Base-by-base conservation (phyloP, 805 yeast species). In the Yarrowia sp. region DNA sequence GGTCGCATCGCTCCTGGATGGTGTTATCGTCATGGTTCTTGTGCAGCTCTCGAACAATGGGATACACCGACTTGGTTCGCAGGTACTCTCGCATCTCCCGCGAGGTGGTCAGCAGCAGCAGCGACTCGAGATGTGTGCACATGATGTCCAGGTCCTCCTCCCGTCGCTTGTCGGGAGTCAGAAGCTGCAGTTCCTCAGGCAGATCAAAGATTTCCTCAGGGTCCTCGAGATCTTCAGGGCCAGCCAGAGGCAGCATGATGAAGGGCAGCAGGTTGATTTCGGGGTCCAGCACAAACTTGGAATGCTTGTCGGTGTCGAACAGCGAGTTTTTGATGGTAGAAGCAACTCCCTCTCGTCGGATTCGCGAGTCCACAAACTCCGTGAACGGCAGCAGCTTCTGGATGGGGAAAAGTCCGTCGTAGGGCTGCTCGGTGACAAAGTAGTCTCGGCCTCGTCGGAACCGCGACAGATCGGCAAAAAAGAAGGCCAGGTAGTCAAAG, bases 321-420 rank as follows among this genome's bases (percentile, higher is more conserved):
- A 94, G 80, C 0, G 94, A 85, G 78, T 94, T 94, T 77, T 95
- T 94, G 73, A 95, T 90, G 1, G 97, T 90, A 5, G 97, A 89
- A 1, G 97, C 96, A 46, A 91, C 93, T 75, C 97, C 98, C 76
- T 90, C 93, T 79, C 98, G 85, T 80, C 98, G 87, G 35, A 86
- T 86, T 74, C 86, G 86, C 14, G 91, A 83, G 72, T 87, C 89
- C 35, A 22, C 38, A 74, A 87, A 86, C 75, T 91, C 93, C 5
- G 97, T 89, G 79, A 92, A 92, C 0, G 87, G 95, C 70, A 91
- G 81, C 36, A 92, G 78, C 76, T 91, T 91, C n/a, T 92, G 86
- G 26, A 92, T 78, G 43, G 97, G 97, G 16, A 90, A 87, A 19
- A 90, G 89, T 19, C 79, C 81, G 75, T 92, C 97, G 75, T 91